Evolutionary conservation across 2,329 filamentous ascomycete genomes (phyloP), one percentile per base, ranked within the genome.

Genomic region (Penicillium sp.): DNA sequence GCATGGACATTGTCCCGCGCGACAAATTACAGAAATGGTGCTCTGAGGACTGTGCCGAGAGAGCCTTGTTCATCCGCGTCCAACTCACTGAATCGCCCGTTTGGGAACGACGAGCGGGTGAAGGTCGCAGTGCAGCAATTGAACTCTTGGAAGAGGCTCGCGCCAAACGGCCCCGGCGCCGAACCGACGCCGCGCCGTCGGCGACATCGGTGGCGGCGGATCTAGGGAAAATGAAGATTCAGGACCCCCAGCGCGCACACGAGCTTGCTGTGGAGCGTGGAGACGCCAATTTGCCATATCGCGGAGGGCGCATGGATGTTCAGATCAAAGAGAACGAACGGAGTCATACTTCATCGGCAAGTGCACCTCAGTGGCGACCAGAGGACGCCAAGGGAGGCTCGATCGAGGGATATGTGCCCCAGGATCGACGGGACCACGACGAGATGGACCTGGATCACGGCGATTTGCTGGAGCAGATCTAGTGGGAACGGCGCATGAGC

Each of bases 11-110:
- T 41, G 82, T 94, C 26, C 78, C 81, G 50, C 81, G 78, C 45
- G 81, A 82, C 55, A 82, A 88, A 61, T 69, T 90, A 12, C 88
- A 93, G 70, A 86, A 84, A 69, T 98, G 90, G 88, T 98, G 93
- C 68, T 88, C 84, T 0, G 77, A 84, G 46, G 77, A 76, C 35
- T 98, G 93, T 70, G 87, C 87, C 2, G 80, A 82, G 55, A 79
- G 88, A 42, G 90, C 88, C 2, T 75, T 95, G 56, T 95, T 90
- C 67, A 77, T 97, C 58, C 88, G 90, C 62, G 86, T 94, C 25
- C 93, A 98, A 74, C 79, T 97, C 35, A 85, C 80, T 55, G 86
- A 93, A 63, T 84, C 86, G 53, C 88, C 90, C 0, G 88, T 87
- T 0, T 95, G 90, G 89, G 82, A 93, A 68, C 78, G 90, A 45